Conservation (phyloP, 371 early-diverging fungal species). For the Catenaria anguillulae region DNA sequence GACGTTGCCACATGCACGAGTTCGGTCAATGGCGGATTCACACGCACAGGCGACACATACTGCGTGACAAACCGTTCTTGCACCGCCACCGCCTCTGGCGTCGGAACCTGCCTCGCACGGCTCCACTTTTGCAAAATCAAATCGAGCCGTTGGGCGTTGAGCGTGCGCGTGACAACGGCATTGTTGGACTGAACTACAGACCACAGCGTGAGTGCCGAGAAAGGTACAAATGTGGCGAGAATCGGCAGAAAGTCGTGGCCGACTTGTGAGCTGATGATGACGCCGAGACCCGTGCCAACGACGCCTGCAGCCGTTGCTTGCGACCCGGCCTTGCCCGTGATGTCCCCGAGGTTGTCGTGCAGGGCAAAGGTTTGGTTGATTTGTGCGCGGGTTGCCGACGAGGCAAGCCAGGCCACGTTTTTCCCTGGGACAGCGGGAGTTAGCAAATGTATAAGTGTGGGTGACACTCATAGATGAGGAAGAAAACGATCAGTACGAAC, state of each 20-base stretch:
- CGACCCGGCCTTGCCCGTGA: slow-evolving; percentile 60
- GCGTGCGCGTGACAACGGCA: slow-evolving; percentile 32
- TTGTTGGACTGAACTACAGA: slow-evolving; percentile 34
- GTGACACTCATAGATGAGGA: neutral
- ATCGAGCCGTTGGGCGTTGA: slow-evolving; percentile 31
- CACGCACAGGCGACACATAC: neutral
- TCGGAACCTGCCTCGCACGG: neutral
- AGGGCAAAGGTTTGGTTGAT: slow-evolving; percentile 50
- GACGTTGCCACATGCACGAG: too few relatives aligned
- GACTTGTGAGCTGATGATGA: slow-evolving; percentile 27
- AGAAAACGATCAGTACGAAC: slow-evolving; percentile 11
- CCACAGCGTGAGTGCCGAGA: slow-evolving; percentile 33
- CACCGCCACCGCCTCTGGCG: neutral
- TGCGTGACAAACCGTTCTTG: neutral
- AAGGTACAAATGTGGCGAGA: slow-evolving; percentile 31
- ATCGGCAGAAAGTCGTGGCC: slow-evolving; percentile 23
- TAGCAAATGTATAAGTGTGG: too few relatives aligned
- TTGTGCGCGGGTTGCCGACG: slow-evolving; percentile 52
- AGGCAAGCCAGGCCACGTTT: slow-evolving; percentile 63
- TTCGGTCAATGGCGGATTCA: neutral
- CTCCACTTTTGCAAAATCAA: neutral
- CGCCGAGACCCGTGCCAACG: slow-evolving; percentile 36
- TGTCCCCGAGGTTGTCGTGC: slow-evolving; percentile 57
- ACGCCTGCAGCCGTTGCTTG: slow-evolving; percentile 63
- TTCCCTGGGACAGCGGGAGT: slow-evolving; percentile 28